phyloP scores from a whole-genome alignment of 805 yeast species.

The Kodamaea restingae region DNA sequence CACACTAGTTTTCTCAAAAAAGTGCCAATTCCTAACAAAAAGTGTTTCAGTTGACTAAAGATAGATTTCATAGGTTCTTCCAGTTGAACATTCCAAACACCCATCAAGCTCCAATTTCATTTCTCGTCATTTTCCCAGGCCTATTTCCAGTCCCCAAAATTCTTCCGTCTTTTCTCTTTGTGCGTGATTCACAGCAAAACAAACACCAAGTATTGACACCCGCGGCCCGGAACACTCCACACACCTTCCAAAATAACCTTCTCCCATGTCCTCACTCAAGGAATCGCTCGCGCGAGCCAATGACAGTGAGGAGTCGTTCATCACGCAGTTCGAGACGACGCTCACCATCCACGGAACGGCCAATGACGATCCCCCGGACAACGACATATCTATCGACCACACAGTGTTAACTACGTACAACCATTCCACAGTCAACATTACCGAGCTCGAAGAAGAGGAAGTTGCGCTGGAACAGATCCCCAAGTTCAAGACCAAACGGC shows the following conservation, averaged over 20 bases:
- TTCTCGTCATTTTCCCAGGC: no score
- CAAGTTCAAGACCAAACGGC: constrained; percentile 31
- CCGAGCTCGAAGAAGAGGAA: constrained; percentile 35
- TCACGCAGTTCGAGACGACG: constrained; percentile 43
- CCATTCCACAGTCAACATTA: constrained; percentile 30
- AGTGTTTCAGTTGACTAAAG: no score
- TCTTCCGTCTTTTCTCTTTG: no score
- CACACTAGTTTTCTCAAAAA: no score
- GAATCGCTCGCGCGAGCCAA: constrained; percentile 79
- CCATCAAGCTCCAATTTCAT: no score
- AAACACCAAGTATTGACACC: neutral
- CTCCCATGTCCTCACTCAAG: constrained; percentile 56
- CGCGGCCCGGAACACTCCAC: neutral
- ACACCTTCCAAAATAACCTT: constrained; percentile 32
- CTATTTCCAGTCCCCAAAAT: no score
- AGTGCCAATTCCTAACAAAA: no score
- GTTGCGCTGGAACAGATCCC: constrained; percentile 33
- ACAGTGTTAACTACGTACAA: constrained; percentile 28
- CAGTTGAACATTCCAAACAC: no score
- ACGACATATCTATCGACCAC: constrained; percentile 41
- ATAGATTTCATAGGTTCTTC: no score
- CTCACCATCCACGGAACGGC: constrained; percentile 38
- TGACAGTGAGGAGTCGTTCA: constrained; percentile 36
- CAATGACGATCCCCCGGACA: constrained; percentile 19
- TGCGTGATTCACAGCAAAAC: no score